Base-by-base conservation (phyloP, 441 rosid species). In the Erysimum cheiri region DNA sequence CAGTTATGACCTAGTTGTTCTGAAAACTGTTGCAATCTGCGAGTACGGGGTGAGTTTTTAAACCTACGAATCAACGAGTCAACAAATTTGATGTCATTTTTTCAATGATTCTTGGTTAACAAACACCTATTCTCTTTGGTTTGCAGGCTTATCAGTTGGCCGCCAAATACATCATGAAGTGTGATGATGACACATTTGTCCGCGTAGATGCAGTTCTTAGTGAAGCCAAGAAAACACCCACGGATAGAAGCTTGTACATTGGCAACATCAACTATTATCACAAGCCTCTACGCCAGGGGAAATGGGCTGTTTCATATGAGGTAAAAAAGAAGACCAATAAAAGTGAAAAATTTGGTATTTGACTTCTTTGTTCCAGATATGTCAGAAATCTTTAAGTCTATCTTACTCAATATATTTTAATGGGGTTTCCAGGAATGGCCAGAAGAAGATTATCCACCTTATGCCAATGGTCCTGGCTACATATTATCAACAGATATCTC, bases 391-490 rank as follows among this genome's bases (percentile, higher is more conserved):
- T 19, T 9, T n/a, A 29, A 31, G 12, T 17, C 17, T 46, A 5
- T 17, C 17, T 46, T 19, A 33, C 32, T 12, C 13, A 63, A 1
- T 4, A 28, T 60, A 11, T 12, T 62, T 65, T 29, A 14, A 39
- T 11, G 29, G 49, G 3, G 37, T 54, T 0, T 73, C 14, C 60
- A 84, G 85, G 88, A 88, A 84, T 86, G 87, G 86, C 84, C 84
- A 5, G 86, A 80, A 69, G 84, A 80, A 69, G 78, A 76, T 19
- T 88, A 84, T 47, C 90, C 90, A 31, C 86, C 93, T 6, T 86
- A 84, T 82, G 93, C 89, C 12, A 88, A 86, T 65, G 93, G 90
- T 31, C 93, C 93, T 3, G 90, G 93, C 9, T 88, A 88, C 75
- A 81, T 82, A 33, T 71, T 85, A 22, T 84, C 93, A 32, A 74